phyloP scores from a whole-genome alignment of 306 rosid species.

The Sicyos edulis region DNA sequence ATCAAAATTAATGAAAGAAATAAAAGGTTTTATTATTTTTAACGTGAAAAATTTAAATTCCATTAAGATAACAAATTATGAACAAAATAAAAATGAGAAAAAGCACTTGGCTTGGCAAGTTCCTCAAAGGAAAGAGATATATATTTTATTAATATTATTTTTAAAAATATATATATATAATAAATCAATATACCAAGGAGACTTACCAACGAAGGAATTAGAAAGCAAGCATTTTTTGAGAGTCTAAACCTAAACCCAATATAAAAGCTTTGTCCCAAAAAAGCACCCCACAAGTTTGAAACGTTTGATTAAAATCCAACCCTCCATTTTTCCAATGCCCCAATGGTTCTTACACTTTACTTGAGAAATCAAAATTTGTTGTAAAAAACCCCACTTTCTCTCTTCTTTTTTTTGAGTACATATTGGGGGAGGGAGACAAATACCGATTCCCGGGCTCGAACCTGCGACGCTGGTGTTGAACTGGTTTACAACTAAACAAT shows the following conservation, averaged over 20 bases:
- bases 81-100: background rate
- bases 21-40: too few relatives aligned
- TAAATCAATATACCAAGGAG: background rate
- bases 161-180: background rate
- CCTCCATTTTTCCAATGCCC: background rate
- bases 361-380: background rate
- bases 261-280: background rate
- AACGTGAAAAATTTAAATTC: too few relatives aligned
- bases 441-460: too few relatives aligned
- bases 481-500: too few relatives aligned
- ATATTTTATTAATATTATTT: background rate
- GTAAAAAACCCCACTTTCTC: background rate
- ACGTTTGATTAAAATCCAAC: background rate
- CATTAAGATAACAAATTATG: background rate
- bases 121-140: background rate
- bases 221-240: constrained; percentile 2
- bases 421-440: too few relatives aligned
- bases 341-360: background rate
- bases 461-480: too few relatives aligned
- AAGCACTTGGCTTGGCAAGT: background rate
- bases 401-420: too few relatives aligned
- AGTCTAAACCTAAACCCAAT: constrained; percentile 18
- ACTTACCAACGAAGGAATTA: constrained; percentile 5
- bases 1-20: too few relatives aligned
- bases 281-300: background rate